A percentile compares a stretch with the other conserved stretches of the same genome.
These are phyloP conservation scores for Phytophthora cajani DNA, from an alignment of 352 stramenopile species.

Conservation along the genomic window DNA sequence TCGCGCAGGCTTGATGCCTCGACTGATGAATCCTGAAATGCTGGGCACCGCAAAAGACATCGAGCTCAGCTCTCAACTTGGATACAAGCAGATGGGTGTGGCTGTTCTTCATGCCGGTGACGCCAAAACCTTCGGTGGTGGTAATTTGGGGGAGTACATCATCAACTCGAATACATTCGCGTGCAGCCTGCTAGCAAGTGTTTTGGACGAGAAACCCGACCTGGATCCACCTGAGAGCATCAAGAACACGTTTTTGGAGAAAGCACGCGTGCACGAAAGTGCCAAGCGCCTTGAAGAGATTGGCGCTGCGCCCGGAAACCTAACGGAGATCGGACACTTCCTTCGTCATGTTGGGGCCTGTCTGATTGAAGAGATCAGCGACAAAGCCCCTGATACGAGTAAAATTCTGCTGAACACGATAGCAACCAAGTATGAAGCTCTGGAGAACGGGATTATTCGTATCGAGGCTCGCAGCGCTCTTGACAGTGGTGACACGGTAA, in stretches of 20 bases:
- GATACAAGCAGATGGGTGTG: constrained; percentile 62
- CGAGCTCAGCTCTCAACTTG: constrained; percentile 44
- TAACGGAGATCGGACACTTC: constrained; percentile 75
- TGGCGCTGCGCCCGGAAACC: constrained; percentile 52
- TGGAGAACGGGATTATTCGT: constrained; percentile 56
- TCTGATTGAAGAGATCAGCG: constrained; percentile 52
- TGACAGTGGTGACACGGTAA: constrained; percentile 36
- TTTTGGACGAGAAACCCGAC: constrained; percentile 82
- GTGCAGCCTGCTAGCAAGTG: constrained; percentile 70
- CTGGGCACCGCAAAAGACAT: constrained; percentile 54
- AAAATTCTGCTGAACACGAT: constrained; percentile 60
- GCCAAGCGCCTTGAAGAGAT: constrained; percentile 65
- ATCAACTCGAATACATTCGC: constrained; percentile 91
- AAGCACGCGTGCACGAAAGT: constrained; percentile 51
- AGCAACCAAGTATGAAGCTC: constrained; percentile 53
- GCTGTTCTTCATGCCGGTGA: constrained; percentile 72
- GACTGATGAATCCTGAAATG: constrained; percentile 52
- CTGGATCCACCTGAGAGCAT: constrained; percentile 78
- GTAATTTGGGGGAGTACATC: constrained; percentile 77
- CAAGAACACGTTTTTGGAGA: constrained; percentile 79
- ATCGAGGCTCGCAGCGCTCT: constrained; percentile 41
- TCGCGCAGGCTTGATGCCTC: constrained; percentile 60
- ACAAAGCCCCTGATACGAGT: constrained; percentile 44
- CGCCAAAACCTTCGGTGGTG: constrained; percentile 56
- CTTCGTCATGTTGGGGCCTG: constrained; percentile 57